Evolutionary conservation across 345 rosid genomes (phyloP), one percentile per base, ranked within the genome.

Genomic region (Acer saccharum): DNA sequence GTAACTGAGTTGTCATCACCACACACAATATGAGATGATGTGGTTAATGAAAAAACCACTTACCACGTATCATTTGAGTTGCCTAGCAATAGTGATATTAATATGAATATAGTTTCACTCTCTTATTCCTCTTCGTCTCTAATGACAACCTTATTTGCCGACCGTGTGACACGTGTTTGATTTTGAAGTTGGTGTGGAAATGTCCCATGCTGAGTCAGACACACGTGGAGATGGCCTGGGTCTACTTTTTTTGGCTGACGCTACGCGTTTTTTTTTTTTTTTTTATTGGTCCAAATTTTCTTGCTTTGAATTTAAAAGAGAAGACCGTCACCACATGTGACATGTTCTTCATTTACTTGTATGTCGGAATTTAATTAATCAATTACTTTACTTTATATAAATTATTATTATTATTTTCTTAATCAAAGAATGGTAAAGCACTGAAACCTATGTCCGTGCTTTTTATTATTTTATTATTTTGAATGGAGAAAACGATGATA

Each of bases 151-250:
- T 25, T n/a, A 20, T 16, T 6, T 6, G n/a, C 46, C 11, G 14
- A 29, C 60, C 3, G 11, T 16, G 13, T 16, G 18, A 18, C 64
- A 54, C 7, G 48, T 71, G 64, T 71, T 43, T 43, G 46, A 9
- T 7, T 43, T 43, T 35, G 39, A 35, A 35, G 39, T 6, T 35
- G 46, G 46, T 1, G 11, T 43, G 46, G 71, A 72, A 60, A 68
- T 18, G 77, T 65, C 43, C 2, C 25, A 25, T 61, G 80, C 67
- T 81, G 80, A 81, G 39, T 72, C 77, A 41, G 52, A 68, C 11
- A 39, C 77, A 68, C 61, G 7, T 77, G 13, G 27, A 14, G 20
- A 18, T 18, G 46, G 10, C 10, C 8, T 57, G 11, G 62, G 2
- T 6, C 23, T 18, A 2, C 10, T 20, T n/a, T 20, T 20, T n/a